Evolutionary conservation across 371 early-diverging fungal species (phyloP).

Genomic region (Lichtheimia hyalospora): DNA sequence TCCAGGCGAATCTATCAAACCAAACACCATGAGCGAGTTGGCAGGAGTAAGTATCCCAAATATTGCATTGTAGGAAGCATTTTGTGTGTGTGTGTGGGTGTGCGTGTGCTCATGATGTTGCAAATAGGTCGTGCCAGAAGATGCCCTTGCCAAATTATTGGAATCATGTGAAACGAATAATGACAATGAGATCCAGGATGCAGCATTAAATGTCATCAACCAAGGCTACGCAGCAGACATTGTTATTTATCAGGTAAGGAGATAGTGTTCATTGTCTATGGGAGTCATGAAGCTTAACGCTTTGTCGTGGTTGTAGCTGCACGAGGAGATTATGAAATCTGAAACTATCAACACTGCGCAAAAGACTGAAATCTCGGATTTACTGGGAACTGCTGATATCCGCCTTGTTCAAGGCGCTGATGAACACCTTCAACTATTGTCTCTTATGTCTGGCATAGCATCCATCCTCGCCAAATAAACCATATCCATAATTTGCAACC

Average conservation of each 20-base stretch:
- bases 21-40: constrained; percentile 71
- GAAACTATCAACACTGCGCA: constrained; percentile 63
- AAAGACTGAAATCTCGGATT: constrained; percentile 16
- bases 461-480: constrained; percentile 20
- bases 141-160: constrained; percentile 56
- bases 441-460: constrained; percentile 62
- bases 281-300: neutral
- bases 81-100: too few species aligned
- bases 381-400: constrained; percentile 54
- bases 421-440: constrained; percentile 81
- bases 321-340: constrained; percentile 61
- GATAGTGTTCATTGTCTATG: neutral
- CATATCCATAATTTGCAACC: too few species aligned
- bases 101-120: neutral
- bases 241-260: constrained; percentile 62
- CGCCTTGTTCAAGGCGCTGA: constrained; percentile 85
- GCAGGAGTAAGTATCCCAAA: constrained; percentile 65
- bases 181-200: constrained; percentile 41
- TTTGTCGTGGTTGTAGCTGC: constrained; percentile 38
- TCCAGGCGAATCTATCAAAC: constrained; percentile 48
- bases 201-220: constrained; percentile 55
- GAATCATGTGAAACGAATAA: constrained; percentile 46
- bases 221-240: constrained; percentile 80
- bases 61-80: neutral
- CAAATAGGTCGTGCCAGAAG: constrained; percentile 60